phyloP scores from a whole-genome alignment of 106 monocot genomes.

The Phalaenopsis aphrodite region DNA sequence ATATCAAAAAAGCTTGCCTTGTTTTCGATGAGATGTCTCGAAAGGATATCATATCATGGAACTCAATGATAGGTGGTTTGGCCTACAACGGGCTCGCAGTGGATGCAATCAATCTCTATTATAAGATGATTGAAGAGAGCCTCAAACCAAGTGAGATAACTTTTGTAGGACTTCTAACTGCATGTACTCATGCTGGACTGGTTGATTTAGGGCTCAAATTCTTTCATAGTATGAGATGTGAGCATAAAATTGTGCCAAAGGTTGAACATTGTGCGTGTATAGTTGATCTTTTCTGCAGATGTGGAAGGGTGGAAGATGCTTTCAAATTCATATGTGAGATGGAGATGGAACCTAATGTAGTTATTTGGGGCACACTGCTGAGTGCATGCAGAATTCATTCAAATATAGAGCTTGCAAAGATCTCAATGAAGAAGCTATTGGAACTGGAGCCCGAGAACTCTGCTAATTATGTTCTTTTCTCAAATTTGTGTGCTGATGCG shows the following conservation, averaged over 20 bases:
- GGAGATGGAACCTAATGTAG: constrained; percentile 64
- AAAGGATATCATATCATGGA: constrained; percentile 74
- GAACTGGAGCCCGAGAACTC: constrained; percentile 77
- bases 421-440: constrained; percentile 46
- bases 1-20: constrained; percentile 40
- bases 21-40: constrained; percentile 55
- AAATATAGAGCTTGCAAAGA: constrained; percentile 65
- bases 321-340: constrained; percentile 58
- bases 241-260: constrained; percentile 41
- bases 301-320: constrained; percentile 64
- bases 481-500: constrained; percentile 63
- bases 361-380: constrained; percentile 77
- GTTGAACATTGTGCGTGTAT: constrained; percentile 80
- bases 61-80: constrained; percentile 84
- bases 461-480: constrained; percentile 73
- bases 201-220: constrained; percentile 53
- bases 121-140: constrained; percentile 40
- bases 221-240: constrained; percentile 46
- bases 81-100: constrained; percentile 60
- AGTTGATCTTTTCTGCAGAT: constrained; percentile 70
- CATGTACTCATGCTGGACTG: constrained; percentile 82
- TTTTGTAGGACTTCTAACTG: constrained; percentile 63
- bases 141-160: constrained; percentile 62
- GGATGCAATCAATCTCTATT: constrained; percentile 51
- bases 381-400: constrained; percentile 54